These are phyloP conservation scores for Chiua virens DNA, from an alignment of 768 basidiomycete genomes.

Conservation along the genomic window DNA sequence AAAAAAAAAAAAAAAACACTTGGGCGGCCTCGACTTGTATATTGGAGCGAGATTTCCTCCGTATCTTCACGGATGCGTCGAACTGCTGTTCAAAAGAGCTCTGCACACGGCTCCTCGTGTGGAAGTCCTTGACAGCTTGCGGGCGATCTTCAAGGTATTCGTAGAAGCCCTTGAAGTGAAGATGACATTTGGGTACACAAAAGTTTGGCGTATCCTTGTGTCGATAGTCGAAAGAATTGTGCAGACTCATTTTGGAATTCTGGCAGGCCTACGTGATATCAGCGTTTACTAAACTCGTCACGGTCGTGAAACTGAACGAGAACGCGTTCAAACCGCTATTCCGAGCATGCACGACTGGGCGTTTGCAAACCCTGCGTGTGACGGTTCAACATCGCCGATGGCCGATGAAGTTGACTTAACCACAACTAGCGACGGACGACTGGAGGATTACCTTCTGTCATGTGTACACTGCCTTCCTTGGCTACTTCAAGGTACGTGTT, in stretches of 20 bases:
- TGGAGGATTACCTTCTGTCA: constrained; percentile 74
- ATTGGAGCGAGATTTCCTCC: constrained; percentile 78
- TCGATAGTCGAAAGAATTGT: background rate
- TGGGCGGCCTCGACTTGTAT: constrained; percentile 58
- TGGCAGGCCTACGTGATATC: constrained; percentile 52
- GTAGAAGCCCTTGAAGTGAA: constrained; percentile 70
- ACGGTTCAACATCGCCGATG: background rate
- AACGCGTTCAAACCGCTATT: constrained; percentile 88
- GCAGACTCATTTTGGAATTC: background rate
- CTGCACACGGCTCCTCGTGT: constrained; percentile 64
- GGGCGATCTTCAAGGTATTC: constrained; percentile 73
- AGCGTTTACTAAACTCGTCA: constrained; percentile 88
- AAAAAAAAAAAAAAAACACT: constrained; percentile 56
- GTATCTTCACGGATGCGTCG: constrained; percentile 91
- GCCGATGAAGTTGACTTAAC: background rate
- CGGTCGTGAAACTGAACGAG: constrained; percentile 93
- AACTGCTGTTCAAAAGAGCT: constrained; percentile 62
- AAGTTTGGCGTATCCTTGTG: constrained; percentile 21
- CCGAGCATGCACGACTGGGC: constrained; percentile 94
- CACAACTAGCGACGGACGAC: constrained; percentile 33
- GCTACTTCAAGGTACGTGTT: constrained; percentile 79
- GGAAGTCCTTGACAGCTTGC: constrained; percentile 64
- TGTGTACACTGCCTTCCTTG: constrained; percentile 69
- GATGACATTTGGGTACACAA: constrained; percentile 23
- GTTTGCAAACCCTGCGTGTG: constrained; percentile 55